Evolutionary conservation across 1,139 yeast genomes (phyloP).

Genomic region (Spencermartinsiella ligniputridi): DNA sequence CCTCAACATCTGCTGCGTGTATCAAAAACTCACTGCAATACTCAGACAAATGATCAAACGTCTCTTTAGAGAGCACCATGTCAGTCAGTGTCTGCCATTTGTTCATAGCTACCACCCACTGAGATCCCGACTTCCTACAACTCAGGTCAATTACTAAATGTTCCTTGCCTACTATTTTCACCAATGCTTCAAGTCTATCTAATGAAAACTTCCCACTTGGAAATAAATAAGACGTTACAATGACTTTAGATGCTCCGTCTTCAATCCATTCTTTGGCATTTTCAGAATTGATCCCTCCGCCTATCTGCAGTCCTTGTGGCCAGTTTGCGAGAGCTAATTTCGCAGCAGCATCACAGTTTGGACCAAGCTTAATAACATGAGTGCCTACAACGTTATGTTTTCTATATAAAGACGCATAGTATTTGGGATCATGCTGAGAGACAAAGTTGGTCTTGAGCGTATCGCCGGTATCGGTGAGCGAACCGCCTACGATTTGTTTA

Average conservation of each 20-base stretch:
- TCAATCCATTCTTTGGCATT: slow-evolving; percentile 75
- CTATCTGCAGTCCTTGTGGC: slow-evolving; percentile 76
- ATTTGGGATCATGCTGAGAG: slow-evolving; percentile 67
- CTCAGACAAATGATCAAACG: slow-evolving; percentile 49
- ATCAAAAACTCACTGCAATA: slow-evolving; percentile 84
- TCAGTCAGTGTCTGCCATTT: slow-evolving; percentile 92
- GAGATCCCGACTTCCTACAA: slow-evolving; percentile 52
- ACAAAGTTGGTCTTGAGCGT: slow-evolving; percentile 74
- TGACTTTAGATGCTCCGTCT: slow-evolving; percentile 66
- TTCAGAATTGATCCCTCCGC: slow-evolving; percentile 78
- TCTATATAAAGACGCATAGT: slow-evolving; percentile 70
- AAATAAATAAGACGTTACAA: slow-evolving; percentile 90
- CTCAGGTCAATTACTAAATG: slow-evolving; percentile 85
- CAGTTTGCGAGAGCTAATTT: slow-evolving; percentile 65
- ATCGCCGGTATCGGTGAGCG: slow-evolving; percentile 45
- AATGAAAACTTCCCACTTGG: slow-evolving; percentile 56
- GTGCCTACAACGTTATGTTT: slow-evolving; percentile 61
- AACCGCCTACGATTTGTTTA: slow-evolving; percentile 95
- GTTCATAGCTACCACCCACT: slow-evolving; percentile 93
- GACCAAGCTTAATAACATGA: slow-evolving; percentile 89
- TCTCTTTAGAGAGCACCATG: slow-evolving; percentile 48
- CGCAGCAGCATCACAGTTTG: slow-evolving; percentile 83
- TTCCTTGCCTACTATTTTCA: slow-evolving; percentile 54
- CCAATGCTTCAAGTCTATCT: slow-evolving; percentile 48
- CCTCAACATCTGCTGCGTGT: slow-evolving; percentile 99